Conservation (phyloP, 202 grass and related monocot species). For the Dendrocalamus latiflorus region DNA sequence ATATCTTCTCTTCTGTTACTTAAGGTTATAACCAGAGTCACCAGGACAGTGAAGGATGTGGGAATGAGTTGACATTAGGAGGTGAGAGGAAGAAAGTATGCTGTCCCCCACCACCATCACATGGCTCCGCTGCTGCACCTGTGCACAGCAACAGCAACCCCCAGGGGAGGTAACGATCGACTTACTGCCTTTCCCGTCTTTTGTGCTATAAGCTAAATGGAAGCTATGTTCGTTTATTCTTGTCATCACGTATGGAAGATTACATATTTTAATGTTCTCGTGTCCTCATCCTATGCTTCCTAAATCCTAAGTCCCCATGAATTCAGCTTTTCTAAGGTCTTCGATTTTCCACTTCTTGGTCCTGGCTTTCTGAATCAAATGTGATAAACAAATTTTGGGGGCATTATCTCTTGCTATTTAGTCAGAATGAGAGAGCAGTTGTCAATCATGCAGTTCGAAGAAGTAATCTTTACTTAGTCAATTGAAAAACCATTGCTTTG, state of each 20-base stretch:
- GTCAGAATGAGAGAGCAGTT: not conserved
- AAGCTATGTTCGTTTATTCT: constrained; percentile 9
- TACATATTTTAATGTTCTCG: not conserved
- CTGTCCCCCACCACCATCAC: constrained; percentile 23
- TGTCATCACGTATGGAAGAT: constrained; percentile 16
- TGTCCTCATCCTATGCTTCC: not conserved
- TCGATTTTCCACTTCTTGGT: not conserved
- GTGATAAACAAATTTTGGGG: not conserved
- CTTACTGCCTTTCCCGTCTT: constrained; percentile 16
- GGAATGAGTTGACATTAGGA: constrained; percentile 32
- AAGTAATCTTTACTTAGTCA: not conserved
- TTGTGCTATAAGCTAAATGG: not conserved
- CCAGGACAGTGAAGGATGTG: constrained; percentile 4
- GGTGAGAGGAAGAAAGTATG: constrained; percentile 51
- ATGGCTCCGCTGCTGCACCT: constrained; percentile 25
- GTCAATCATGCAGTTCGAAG: not conserved
- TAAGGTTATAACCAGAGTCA: constrained; percentile 28
- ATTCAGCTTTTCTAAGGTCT: not conserved
- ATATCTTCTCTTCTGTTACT: not conserved
- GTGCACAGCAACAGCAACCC: constrained; percentile 20
- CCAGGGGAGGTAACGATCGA: constrained; percentile 39
- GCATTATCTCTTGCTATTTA: not conserved
- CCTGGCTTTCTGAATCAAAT: constrained; percentile 4
- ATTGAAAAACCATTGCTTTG: not conserved
- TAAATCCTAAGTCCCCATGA: not conserved